These are phyloP conservation scores for Plantago coronopus DNA, from an alignment of 305 asterid species.

Conservation along the genomic window DNA sequence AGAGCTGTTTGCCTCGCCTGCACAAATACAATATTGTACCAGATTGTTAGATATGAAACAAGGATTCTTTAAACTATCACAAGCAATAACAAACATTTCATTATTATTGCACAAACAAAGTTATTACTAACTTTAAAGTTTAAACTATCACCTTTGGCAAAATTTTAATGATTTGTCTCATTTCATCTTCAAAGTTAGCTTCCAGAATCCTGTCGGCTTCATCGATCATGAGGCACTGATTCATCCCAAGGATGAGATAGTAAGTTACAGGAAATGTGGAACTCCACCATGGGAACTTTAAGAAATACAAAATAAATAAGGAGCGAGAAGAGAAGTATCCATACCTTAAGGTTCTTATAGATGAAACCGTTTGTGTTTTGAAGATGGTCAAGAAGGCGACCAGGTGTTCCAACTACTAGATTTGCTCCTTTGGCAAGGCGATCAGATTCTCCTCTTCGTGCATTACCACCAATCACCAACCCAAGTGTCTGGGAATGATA, in stretches of 20 bases:
- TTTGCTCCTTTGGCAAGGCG: slow-evolving; percentile 77
- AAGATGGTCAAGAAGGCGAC: slow-evolving; percentile 96
- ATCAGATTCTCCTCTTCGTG: slow-evolving; percentile 80
- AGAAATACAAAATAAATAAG: neutral
- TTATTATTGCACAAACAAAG: too few relatives aligned
- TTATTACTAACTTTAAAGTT: too few relatives aligned
- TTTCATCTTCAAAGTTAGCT: slow-evolving; percentile 86
- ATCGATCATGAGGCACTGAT: slow-evolving; percentile 87
- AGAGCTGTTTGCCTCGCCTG: slow-evolving; percentile 95
- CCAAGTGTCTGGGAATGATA: slow-evolving; percentile 88
- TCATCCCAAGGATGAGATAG: slow-evolving; percentile 25
- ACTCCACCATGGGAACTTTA: slow-evolving; percentile 1
- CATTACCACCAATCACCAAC: slow-evolving; percentile 73
- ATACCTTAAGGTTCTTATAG: slow-evolving; percentile 75
- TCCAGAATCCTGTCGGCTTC: slow-evolving; percentile 97
- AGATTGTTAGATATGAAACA: slow-evolving; percentile 17
- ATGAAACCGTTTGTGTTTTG: slow-evolving; percentile 81
- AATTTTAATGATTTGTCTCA: slow-evolving; percentile 68
- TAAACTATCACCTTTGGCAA: slow-evolving; percentile 99
- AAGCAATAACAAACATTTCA: neutral
- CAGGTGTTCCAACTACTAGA: slow-evolving; percentile 81
- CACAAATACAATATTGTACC: slow-evolving; percentile 21
- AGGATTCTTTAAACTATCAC: neutral
- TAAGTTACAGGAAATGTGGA: slow-evolving; percentile 6
- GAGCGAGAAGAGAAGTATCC: neutral